A percentile compares a stretch with the other conserved stretches of the same genome.
Conservation (phyloP, 2,329 filamentous ascomycete species). For the Curvularia hawaiiensis region DNA sequence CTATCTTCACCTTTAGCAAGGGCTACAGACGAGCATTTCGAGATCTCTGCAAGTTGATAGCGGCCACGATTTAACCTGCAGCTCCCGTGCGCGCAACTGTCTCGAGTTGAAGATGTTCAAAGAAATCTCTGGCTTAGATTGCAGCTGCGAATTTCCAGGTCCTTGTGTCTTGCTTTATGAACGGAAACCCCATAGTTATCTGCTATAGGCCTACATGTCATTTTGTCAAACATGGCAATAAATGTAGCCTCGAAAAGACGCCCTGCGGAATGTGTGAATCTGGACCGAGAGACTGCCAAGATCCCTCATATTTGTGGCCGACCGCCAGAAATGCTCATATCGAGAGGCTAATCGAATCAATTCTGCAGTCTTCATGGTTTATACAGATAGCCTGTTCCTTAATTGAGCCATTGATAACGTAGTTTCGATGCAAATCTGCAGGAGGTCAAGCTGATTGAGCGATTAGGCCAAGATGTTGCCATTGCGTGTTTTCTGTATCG, state of each 20-base stretch:
- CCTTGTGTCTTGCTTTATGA: background rate
- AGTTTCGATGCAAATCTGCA: background rate
- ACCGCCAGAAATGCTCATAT: too few species aligned
- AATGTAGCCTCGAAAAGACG: background rate
- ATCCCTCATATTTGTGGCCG: background rate
- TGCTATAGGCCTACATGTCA: background rate
- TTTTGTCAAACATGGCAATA: background rate
- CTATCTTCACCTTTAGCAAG: background rate
- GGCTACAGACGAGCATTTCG: background rate
- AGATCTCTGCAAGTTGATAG: background rate
- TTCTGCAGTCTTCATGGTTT: too few species aligned
- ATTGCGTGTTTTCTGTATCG: background rate
- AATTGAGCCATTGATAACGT: background rate
- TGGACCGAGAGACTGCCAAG: background rate
- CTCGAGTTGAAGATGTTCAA: background rate
- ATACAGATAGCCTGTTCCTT: background rate
- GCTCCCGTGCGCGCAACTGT: background rate
- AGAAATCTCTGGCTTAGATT: background rate
- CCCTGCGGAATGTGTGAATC: background rate
- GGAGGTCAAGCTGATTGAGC: background rate
- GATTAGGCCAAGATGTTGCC: background rate
- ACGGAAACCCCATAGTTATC: background rate
- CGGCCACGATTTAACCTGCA: background rate
- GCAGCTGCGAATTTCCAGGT: background rate
- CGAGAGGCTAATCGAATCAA: too few species aligned